Evolutionary conservation across 139 green algal species (phyloP).

Genomic region (Astrephomene gubernaculifera): DNA sequence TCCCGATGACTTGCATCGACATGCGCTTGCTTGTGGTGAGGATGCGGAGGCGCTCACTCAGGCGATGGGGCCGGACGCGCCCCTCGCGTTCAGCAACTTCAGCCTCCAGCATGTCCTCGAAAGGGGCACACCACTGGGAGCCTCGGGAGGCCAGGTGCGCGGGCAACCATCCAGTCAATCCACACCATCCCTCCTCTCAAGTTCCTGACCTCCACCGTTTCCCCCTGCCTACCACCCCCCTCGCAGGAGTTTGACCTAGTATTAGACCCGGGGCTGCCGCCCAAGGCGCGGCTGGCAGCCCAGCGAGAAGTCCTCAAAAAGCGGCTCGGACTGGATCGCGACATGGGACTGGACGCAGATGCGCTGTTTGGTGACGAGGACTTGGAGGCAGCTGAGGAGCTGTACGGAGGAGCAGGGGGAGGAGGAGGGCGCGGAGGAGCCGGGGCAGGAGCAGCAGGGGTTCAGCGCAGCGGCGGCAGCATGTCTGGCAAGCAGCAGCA

Average conservation of each 20-base stretch:
- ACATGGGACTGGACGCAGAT: slow-evolving; percentile 71
- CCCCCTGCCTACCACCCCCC: background rate
- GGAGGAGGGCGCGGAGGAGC: background rate
- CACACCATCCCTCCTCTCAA: background rate
- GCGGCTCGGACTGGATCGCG: slow-evolving; percentile 75
- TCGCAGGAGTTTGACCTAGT: slow-evolving; percentile 78
- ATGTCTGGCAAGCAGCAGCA: too few species aligned
- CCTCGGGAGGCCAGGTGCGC: slow-evolving; percentile 82
- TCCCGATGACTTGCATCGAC: slow-evolving; percentile 55
- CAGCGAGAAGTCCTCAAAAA: slow-evolving; percentile 78
- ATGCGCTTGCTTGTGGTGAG: slow-evolving; percentile 13
- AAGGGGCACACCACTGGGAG: slow-evolving; percentile 79
- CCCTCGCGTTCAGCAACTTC: slow-evolving; percentile 66
- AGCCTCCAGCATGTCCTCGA: slow-evolving; percentile 77
- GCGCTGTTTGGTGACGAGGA: slow-evolving; percentile 87
- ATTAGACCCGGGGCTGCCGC: slow-evolving; percentile 44
- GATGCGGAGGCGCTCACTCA: background rate
- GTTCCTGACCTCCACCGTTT: background rate
- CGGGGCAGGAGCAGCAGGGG: background rate
- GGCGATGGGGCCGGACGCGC: background rate
- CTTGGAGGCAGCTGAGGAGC: slow-evolving; percentile 55
- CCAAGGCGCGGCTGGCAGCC: slow-evolving; percentile 69
- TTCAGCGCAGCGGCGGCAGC: too few species aligned
- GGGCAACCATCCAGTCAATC: background rate
- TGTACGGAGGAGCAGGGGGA: background rate